A percentile compares a stretch with the other conserved stretches of the same genome.
phyloP scores from a whole-genome alignment of 140 eudicot genomes.

The Ambrosia hybrid region DNA sequence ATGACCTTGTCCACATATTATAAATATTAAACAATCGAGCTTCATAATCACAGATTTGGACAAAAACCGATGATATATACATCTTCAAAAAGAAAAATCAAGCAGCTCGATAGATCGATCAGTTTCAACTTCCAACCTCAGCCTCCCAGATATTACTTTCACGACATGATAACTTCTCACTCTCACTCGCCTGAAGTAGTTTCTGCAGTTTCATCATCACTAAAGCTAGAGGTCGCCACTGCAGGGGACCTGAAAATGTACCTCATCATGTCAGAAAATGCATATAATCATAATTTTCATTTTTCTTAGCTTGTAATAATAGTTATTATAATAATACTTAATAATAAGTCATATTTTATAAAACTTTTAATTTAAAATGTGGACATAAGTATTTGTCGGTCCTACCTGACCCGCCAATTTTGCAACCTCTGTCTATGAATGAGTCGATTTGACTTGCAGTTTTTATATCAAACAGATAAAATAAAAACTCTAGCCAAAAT shows the following conservation, averaged over 20 bases:
- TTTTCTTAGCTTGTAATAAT: neutral
- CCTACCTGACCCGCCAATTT: neutral
- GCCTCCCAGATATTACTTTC: slow-evolving; percentile 22
- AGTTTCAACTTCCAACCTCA: slow-evolving; percentile 24
- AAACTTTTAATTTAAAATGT: neutral
- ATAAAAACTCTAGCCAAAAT: neutral
- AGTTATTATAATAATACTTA: neutral
- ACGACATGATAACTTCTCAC: slow-evolving; percentile 32
- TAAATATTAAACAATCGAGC: slow-evolving; percentile 8
- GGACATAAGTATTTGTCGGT: neutral
- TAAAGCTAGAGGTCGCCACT: slow-evolving; percentile 68
- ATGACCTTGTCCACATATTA: slow-evolving; percentile 6
- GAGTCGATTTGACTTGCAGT: neutral
- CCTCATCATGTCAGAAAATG: slow-evolving; percentile 11
- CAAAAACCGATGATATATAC: slow-evolving; percentile 37
- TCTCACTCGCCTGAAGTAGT: slow-evolving; percentile 49
- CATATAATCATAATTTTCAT: neutral
- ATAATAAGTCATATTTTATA: neutral
- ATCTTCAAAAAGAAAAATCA: slow-evolving; percentile 21
- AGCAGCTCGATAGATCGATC: slow-evolving; percentile 12
- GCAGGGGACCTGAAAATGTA: slow-evolving; percentile 46
- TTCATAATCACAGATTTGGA: neutral
- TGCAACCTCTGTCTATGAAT: neutral
- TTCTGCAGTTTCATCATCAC: slow-evolving; percentile 84
- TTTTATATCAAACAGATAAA: neutral